Evolutionary conservation across 2,329 filamentous ascomycete species (phyloP).

Genomic region (Aspergillus candidus): DNA sequence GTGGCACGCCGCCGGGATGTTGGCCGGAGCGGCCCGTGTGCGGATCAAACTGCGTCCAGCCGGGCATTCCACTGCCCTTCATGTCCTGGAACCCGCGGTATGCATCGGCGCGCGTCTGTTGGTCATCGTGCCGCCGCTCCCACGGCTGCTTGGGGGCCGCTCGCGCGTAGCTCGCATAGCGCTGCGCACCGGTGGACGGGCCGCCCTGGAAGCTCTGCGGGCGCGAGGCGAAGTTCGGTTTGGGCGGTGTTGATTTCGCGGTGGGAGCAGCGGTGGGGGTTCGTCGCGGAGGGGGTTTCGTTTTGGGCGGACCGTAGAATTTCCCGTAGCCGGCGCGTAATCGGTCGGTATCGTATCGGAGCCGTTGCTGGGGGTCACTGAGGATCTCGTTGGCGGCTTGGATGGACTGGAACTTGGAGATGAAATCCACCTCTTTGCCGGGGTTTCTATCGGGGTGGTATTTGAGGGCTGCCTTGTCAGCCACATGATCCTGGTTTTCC

Average conservation of each 20-base stretch:
- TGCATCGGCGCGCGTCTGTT: slow-evolving; percentile 39
- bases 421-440: slow-evolving; percentile 71
- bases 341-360: slow-evolving; percentile 58
- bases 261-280: slow-evolving; percentile 19
- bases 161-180: slow-evolving; percentile 37
- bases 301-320: slow-evolving; percentile 25
- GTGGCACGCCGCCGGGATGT: slow-evolving; percentile 16
- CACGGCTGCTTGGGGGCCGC: slow-evolving; percentile 35
- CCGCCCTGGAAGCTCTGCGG: slow-evolving; percentile 21
- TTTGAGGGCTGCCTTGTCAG: slow-evolving; percentile 57
- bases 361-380: slow-evolving; percentile 52
- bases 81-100: slow-evolving; percentile 42
- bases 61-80: slow-evolving; percentile 27
- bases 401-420: slow-evolving; percentile 77
- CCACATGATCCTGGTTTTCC: not conserved
- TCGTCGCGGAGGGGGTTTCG: slow-evolving; percentile 21
- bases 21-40: slow-evolving; percentile 25
- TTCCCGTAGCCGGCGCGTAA: slow-evolving; percentile 44
- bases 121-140: slow-evolving; percentile 34
- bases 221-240: slow-evolving; percentile 15
- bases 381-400: slow-evolving; percentile 79
- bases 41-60: slow-evolving; percentile 40
- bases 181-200: slow-evolving; percentile 33
- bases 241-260: slow-evolving; percentile 19
- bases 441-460: slow-evolving; percentile 88